Evolutionary conservation across 768 basidiomycete species (phyloP).

Genomic region (Lactarius hengduanensis): DNA sequence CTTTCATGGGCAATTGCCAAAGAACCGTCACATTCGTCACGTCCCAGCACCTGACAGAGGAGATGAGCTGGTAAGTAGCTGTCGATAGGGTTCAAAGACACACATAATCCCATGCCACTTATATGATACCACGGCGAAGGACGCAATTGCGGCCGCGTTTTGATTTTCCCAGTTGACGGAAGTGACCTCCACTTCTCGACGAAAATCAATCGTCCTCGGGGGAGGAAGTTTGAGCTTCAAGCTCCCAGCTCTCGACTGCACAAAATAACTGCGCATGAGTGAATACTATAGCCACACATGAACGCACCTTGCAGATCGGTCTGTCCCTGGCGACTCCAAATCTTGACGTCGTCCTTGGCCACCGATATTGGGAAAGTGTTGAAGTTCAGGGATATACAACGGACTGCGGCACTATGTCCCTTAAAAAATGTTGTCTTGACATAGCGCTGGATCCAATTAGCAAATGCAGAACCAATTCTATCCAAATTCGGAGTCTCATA

Average conservation of each 20-base stretch:
- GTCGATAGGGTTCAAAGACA: not conserved
- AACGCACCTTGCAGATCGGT: not conserved
- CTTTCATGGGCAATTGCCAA: constrained; percentile 4
- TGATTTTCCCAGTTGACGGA: not conserved
- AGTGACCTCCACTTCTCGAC: not conserved
- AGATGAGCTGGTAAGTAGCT: not conserved
- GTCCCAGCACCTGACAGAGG: not conserved
- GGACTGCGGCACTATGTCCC: not conserved
- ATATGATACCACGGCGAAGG: not conserved
- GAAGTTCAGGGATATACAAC: not conserved
- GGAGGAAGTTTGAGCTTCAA: not conserved
- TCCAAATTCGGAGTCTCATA: too few species aligned
- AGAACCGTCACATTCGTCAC: not conserved
- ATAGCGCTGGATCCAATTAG: not conserved
- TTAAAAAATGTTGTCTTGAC: not conserved
- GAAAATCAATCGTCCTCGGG: not conserved
- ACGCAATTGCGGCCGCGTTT: not conserved
- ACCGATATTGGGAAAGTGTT: too few species aligned
- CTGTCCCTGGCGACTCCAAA: too few species aligned
- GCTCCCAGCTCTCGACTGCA: not conserved
- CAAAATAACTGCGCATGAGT: not conserved
- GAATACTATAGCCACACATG: not conserved
- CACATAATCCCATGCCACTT: not conserved
- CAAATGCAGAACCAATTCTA: not conserved
- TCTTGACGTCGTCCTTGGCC: too few species aligned